A percentile compares a stretch with the other conserved stretches of the same genome.
These are phyloP conservation scores for Zygotorulaspora sp. DNA, from an alignment of 805 yeast genomes.

Conservation along the genomic window DNA sequence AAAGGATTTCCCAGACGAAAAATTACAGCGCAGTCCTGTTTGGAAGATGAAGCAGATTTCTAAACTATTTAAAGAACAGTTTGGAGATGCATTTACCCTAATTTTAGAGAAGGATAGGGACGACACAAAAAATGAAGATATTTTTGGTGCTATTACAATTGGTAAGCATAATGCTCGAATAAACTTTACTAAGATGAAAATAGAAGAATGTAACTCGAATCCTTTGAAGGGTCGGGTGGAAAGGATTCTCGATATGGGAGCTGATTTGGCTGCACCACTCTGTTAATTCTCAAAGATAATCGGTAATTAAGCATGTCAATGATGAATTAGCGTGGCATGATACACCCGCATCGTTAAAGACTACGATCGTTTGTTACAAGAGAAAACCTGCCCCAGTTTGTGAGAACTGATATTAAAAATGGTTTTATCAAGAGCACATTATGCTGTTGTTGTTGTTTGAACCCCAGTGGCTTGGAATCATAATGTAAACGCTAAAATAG, in stretches of 20 bases:
- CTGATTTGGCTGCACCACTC: slow-evolving; percentile 79
- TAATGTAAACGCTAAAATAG: too few relatives aligned
- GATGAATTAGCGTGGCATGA: too few relatives aligned
- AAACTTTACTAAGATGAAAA: slow-evolving; percentile 58
- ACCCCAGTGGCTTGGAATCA: too few relatives aligned
- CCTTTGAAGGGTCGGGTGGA: slow-evolving; percentile 79
- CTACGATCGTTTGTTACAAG: too few relatives aligned
- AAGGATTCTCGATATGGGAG: slow-evolving; percentile 72
- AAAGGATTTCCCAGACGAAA: slow-evolving; percentile 16
- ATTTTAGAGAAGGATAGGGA: slow-evolving; percentile 18
- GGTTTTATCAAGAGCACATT: too few relatives aligned
- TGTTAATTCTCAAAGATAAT: slow-evolving; percentile 38
- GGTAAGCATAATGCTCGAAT: slow-evolving; percentile 74
- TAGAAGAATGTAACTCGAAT: slow-evolving; percentile 62
- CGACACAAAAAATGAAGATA: slow-evolving; percentile 30
- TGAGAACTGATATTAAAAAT: too few relatives aligned
- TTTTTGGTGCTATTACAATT: slow-evolving; percentile 56
- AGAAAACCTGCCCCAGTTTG: too few relatives aligned
- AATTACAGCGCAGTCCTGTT: slow-evolving; percentile 16
- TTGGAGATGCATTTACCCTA: slow-evolving; percentile 66
- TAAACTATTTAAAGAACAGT: slow-evolving; percentile 71
- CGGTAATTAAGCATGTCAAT: neutral
- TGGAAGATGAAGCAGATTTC: slow-evolving; percentile 52
- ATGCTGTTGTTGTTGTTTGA: too few relatives aligned
- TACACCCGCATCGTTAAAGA: too few relatives aligned